Conservation (phyloP, 176 grass and related monocot genomes). For the Triticum monococcum region DNA sequence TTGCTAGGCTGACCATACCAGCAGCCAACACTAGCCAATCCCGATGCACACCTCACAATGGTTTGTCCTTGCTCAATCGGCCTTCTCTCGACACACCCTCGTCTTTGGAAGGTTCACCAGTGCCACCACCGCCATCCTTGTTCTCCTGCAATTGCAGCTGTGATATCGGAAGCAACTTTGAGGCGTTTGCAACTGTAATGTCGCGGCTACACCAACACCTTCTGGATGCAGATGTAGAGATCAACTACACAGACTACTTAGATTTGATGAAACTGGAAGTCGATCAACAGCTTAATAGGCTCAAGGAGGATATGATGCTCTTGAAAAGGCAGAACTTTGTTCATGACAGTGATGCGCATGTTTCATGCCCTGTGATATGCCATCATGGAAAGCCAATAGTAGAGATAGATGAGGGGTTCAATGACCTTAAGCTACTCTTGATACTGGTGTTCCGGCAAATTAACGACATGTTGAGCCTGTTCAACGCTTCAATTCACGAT, state of each 20-base stretch:
- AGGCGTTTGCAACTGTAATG: slow-evolving; percentile 33
- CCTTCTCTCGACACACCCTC: not conserved
- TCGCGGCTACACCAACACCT: slow-evolving; percentile 31
- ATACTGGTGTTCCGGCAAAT: slow-evolving; percentile 65
- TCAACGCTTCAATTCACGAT: slow-evolving; percentile 50
- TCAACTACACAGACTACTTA: slow-evolving; percentile 35
- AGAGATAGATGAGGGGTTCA: slow-evolving; percentile 59
- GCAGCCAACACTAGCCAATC: not conserved
- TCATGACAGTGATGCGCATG: slow-evolving; percentile 8
- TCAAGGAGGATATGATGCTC: slow-evolving; percentile 52
- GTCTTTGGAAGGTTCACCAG: slow-evolving; percentile 1
- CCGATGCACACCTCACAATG: slow-evolving; percentile 19
- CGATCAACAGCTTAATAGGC: slow-evolving; percentile 53
- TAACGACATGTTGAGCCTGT: slow-evolving; percentile 44
- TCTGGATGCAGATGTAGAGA: slow-evolving; percentile 37
- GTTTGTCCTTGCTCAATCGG: not conserved
- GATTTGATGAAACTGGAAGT: slow-evolving; percentile 51
- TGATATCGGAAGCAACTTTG: slow-evolving; percentile 7
- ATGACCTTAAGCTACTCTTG: slow-evolving; percentile 51
- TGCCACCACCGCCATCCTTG: not conserved
- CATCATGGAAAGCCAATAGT: slow-evolving; percentile 28
- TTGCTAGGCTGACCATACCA: slow-evolving; percentile 13
- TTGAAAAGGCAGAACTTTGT: slow-evolving; percentile 28
- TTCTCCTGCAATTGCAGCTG: slow-evolving; percentile 18
- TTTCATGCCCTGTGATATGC: not conserved